phyloP scores from a whole-genome alignment of 345 rosid genomes.

The Arabis alpina region DNA sequence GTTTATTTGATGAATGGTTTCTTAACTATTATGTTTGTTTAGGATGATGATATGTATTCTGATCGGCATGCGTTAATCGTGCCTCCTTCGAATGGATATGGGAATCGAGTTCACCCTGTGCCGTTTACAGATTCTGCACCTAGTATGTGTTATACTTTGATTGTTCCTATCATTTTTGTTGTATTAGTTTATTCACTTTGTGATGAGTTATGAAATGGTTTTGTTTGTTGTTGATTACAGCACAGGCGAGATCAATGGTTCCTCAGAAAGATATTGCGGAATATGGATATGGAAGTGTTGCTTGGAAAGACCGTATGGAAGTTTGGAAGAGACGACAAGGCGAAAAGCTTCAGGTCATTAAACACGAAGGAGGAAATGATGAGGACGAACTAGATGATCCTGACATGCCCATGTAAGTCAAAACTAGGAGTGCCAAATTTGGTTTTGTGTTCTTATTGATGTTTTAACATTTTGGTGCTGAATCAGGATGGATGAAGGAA shows the following conservation, averaged over 20 bases:
- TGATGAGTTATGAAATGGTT: slow-evolving; percentile 16
- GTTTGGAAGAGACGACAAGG: slow-evolving; percentile 87
- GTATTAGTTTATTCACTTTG: not conserved
- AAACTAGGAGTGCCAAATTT: not conserved
- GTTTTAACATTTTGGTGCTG: slow-evolving; percentile 6
- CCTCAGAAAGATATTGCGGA: slow-evolving; percentile 85
- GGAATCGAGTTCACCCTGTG: slow-evolving; percentile 73
- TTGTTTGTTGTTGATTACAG: slow-evolving; percentile 44
- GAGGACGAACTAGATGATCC: slow-evolving; percentile 83
- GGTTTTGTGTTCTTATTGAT: not conserved
- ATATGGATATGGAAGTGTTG: slow-evolving; percentile 94
- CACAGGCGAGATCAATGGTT: slow-evolving; percentile 90
- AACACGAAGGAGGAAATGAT: slow-evolving; percentile 55
- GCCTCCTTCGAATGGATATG: slow-evolving; percentile 73
- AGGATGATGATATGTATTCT: slow-evolving; percentile 86
- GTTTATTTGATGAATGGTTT: not conserved
- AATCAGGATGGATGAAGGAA: slow-evolving; percentile 98
- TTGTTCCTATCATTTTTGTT: not conserved
- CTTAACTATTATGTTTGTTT: not conserved
- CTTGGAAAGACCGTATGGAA: slow-evolving; percentile 98
- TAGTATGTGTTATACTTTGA: slow-evolving; percentile 51
- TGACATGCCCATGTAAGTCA: slow-evolving; percentile 83
- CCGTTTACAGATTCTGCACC: slow-evolving; percentile 71
- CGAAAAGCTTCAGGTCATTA: slow-evolving; percentile 81
- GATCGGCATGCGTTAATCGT: slow-evolving; percentile 89